Evolutionary conservation across 768 basidiomycete species (phyloP), one percentile per base, ranked within the genome.

Genomic region (Chiua virens): DNA sequence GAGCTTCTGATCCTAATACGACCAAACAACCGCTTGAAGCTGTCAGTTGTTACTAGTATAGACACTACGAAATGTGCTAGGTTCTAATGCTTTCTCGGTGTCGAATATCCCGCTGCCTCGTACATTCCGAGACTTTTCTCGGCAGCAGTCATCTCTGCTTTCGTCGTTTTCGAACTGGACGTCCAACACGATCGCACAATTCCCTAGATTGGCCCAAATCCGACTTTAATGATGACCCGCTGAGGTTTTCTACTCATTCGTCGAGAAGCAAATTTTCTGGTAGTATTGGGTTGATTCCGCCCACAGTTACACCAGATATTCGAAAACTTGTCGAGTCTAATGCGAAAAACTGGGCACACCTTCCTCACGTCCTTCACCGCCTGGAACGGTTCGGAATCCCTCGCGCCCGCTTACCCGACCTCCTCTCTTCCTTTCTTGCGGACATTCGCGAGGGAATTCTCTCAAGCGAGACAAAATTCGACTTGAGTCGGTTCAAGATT

Each of bases 331-430:
- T 82, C 44, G 56, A 72, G 41, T 52, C 49, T 5, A 62, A 76
- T 36, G 75, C 75, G 11, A 45, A 55, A 7, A 36, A 49, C 1
- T 84, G 82, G 83, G 65, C 71, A 3, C 42, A 42, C 8, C 52
- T 55, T 22, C 63, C 56, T 2, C 50, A 56, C 21, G 67, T 80
- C 3, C 63, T 47, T 14, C 49, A 59, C 4, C 79, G 84, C 30
- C 65, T 87, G 15, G 52, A 63, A 14, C 56, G 67, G 1, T 84
- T 79, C 52, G 85, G 84, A 11, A 68, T 87, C 17, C 75, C 76
- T 17, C 27, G 49, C 2, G 27, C 42, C 0, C 72, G 83, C 48
- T 47, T 75, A 3, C 47, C 48, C 3, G 68, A 66, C 10, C 72
- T 85, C 4, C 73, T 87, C 7, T 53, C 62, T 4, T 58, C 59